Base-by-base conservation (phyloP, 352 stramenopile genomes). In the Blastocystis sp. region DNA sequence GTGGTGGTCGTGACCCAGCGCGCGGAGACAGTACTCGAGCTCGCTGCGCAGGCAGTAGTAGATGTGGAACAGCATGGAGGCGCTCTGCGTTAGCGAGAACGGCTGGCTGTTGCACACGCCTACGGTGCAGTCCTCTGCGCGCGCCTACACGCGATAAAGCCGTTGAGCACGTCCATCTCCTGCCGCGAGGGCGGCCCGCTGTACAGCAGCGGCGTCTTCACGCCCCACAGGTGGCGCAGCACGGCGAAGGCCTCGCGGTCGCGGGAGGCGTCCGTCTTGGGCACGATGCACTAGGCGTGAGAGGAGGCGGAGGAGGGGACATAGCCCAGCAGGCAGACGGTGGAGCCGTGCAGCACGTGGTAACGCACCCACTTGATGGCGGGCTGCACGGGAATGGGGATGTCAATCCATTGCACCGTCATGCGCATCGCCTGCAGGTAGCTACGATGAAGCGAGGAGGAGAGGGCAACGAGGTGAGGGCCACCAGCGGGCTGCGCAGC, bases 171-270 rank as follows among this genome's bases (percentile, higher is more conserved):
- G 3, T 66, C 52, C 34, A 68, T 66, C 43, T 84, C 74, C 34
- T 84, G 48, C 9, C 57, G 45, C 9, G 74, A 84, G 42, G 74
- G 74, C 10, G 45, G 74, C 4, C 52, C 74, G 42, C 42, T 43
- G 61, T 70, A 84, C 7, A 84, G 54, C 17, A 62, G 14, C 1
- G 74, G 74, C 3, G 57, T 62, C 9, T 38, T 14, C 10, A 59
- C 34, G 28, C 74, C 74, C 74, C 74, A 84, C 9, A 84, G 28
- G 24, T 84, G 74, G 48, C 57, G 74, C 19, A 84, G 61, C 40
- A 84, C 34, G 42, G 74, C 74, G 45, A 84, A 84, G n/a, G 74
- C 74, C 42, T 84, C 74, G 65, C 74, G 59, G n/a, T 69, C 28
- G 1, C 61, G 48, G 14, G 42, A 59, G 14, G 21, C 21, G 24